Evolutionary conservation across 371 early-diverging fungal species (phyloP), one percentile per base, ranked within the genome.

Genomic region (Circinella umbellata): DNA sequence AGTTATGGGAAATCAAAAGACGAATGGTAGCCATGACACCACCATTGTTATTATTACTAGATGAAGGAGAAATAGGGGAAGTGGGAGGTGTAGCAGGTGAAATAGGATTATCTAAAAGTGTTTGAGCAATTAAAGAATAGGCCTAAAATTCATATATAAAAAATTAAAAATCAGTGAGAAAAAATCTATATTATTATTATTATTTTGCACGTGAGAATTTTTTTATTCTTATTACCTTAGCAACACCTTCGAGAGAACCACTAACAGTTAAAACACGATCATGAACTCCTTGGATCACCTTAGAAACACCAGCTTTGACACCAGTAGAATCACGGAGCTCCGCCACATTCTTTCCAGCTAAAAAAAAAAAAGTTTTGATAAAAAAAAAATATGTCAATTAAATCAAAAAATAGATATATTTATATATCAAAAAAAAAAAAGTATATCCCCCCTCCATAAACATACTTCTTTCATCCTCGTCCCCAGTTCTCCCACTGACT

Each of bases 211-310:
- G 42, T 42, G 42, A 42, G 9, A 42, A 42, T 46, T 17, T 10
- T 34, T n/a, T 36, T 35, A 55, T 8, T 66, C 13, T 17, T 14
- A 13, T 47, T 82, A 88, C 89, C 83, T 87, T 83, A 46, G 94
- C 90, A 57, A 94, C 94, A 61, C 88, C 85, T 68, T 89, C 88
- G 51, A 92, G 78, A 61, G 91, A 81, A 38, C 97, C 98, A 57
- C 88, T 87, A 20, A 96, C 88, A 17, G 95, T 93, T 68, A 97
- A 77, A 64, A 97, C 89, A 62, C 98, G 91, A 70, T 96, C 97
- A 65, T 87, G 89, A 42, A 92, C 92, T 68, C 93, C 92, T 69
- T 90, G 93, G 59, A 95, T 89, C 46, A 91, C 91, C 77, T 96
- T 94, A 67, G 94, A 93, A 66, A 98, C 93, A 63, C 90, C 93